Base-by-base conservation (phyloP, 139 green algal genomes). In the Micromonas pusilla region DNA sequence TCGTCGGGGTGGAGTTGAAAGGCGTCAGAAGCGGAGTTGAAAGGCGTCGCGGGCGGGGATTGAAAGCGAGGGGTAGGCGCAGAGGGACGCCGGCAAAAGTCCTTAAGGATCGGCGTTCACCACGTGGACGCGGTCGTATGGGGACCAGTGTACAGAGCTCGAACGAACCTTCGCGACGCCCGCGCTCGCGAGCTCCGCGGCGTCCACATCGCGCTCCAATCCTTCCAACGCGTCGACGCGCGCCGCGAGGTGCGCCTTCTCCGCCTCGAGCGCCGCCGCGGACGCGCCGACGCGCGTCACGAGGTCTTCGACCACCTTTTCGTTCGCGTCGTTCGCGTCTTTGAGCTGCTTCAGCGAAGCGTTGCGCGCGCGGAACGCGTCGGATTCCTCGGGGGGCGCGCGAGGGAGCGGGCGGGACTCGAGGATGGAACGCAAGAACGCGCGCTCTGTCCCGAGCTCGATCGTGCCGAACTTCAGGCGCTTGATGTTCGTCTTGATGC, bases 381-480 rank as follows among this genome's bases (percentile, higher is more conserved):
- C 68, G 21, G 26, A 62, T 36, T 75, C 68, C 37, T 23, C 16
- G 20, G 38, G 68, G 34, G 67, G 13, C 28, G 31, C 25, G 34
- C 36, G 37, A 19, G 68, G 37, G 20, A 63, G 19, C 37, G 26
- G 68, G 23, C 38, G 23, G 0, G 37, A 60, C 25, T 63, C 37
- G 34, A 75, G 31, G 2, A 75, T 9, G 34, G 68, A 38, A 2
- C 53, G 52, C 37, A 75, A 62, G 53, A 75, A 75, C 2, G 37
- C 68, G n/a, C 53, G 68, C 68, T 75, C 68, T n/a, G 68, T 75
- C 21, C 26, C 30, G 34, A 75, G 37, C 38, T 75, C 68, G 30
- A 75, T 75, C 37, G 68, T 75, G 1, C 68, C 68, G 30, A 75
- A 75, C 37, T 75, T 75, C 26, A 75, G 30, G 3, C 68, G 36